These are phyloP conservation scores for Picea glauca DNA, from an alignment of 75 land plant genomes.

Conservation along the genomic window DNA sequence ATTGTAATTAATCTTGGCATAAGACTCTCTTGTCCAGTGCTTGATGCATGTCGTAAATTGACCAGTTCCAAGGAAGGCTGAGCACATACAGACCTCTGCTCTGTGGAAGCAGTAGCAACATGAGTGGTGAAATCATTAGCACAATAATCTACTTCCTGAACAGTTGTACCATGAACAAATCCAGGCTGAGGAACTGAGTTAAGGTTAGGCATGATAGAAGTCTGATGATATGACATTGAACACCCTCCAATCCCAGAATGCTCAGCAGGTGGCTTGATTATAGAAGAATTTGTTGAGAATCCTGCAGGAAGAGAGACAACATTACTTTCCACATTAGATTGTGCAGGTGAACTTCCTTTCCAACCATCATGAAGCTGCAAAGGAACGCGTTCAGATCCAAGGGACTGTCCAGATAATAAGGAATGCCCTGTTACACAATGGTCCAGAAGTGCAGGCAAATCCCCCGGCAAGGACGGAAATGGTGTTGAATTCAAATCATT, in stretches of 20 bases:
- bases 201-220: not conserved
- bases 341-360: not conserved
- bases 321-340: not conserved
- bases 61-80: constrained; percentile 5
- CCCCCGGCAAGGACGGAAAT: not conserved
- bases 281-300: constrained; percentile 7
- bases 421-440: not conserved
- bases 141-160: not conserved
- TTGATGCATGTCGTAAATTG: not conserved
- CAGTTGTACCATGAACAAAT: not conserved
- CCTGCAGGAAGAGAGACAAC: constrained; percentile 1
- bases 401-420: not conserved
- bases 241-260: not conserved
- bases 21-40: not conserved
- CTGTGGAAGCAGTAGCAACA: not conserved
- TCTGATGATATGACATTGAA: not conserved
- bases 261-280: not conserved
- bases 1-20: not conserved
- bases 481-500: not conserved
- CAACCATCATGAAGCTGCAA: not conserved
- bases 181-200: not conserved
- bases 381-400: constrained; percentile 1
- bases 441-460: not conserved
- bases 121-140: not conserved
- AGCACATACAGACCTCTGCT: not conserved